Base-by-base conservation (phyloP, 1,139 yeast species). In the Blastobotrys elegans region DNA sequence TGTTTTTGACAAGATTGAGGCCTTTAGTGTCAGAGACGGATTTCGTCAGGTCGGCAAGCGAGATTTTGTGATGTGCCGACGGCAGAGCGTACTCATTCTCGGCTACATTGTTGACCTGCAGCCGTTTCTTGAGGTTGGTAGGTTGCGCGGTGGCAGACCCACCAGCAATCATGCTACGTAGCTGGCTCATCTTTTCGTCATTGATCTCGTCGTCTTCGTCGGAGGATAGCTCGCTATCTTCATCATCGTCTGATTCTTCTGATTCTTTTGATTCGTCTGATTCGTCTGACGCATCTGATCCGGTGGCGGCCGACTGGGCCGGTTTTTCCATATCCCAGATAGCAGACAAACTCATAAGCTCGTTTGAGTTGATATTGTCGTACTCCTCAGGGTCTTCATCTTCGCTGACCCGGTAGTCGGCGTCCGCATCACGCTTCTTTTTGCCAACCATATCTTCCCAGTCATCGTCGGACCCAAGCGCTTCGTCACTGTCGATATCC, bases 71-170 rank as follows among this genome's bases (percentile, higher is more conserved):
- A 8, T 80, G 77, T 30, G 72, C 71, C 1, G 78, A 68, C 1
- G 95, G 95, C 29, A 87, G 69, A 32, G 78, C 74, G 58, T 73
- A 82, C 62, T 87, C 95, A 58, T 80, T 82, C 63, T 87, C 97
- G 39, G 77, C 77, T 2, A 74, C 70, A 17, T 77, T 76, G 50
- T 83, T 79, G 34, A 75, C 73, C 71, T 69, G 63, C 70, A 73
- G 57, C 56, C 68, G 60, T 64, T 75, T 50, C 54, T 57, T 51
- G 10, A 11, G 13, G 55, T 53, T 56, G 7, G 55, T 50, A 21
- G 48, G 18, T 17, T 44, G 34, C n/a, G n/a, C n/a, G n/a, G n/a
- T n/a, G 27, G 49, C 44, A 24, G 56, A 55, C 51, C 53, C 51
- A 36, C 50, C 54, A 8, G 62, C 54, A 36, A 62, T 61, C 50